Base-by-base conservation (phyloP, 768 basidiomycete species). In the Pleurotus sapidus region DNA sequence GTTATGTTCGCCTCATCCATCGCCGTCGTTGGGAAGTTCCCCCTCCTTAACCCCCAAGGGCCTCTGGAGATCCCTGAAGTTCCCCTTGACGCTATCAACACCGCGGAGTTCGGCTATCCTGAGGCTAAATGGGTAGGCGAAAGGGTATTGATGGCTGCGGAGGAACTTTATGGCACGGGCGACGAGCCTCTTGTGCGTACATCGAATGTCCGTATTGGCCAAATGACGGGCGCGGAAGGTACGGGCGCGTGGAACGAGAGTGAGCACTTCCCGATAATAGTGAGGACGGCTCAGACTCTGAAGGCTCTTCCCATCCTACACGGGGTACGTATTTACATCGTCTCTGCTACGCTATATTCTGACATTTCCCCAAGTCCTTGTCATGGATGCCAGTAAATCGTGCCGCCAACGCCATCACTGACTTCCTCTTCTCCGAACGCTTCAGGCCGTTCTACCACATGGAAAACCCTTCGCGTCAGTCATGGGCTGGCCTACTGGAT, bases 91-190 rank as follows among this genome's bases (percentile, higher is more conserved):
- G 67, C 72, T 4, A 56, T 43, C 1, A 63, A 65, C 30, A 64
- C 66, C 4, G 63, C 65, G 8, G 61, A 67, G 30, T 67, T 70
- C 40, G 71, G 71, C 11, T 72, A 72, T 50, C 66, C 69, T 3
- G 70, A 72, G 61, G 68, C 70, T n/a, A 76, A 76, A 57, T 75
- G 72, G 71, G 72, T 75, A 9, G 72, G 71, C 39, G 74, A 76
- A 55, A 59, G 65, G 20, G 55, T 75, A 6, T 45, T 75, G 15
- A 42, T 64, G 49, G 57, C 58, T 7, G 73, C 72, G 5, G 61
- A 62, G 2, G 67, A 70, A 58, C 48, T 70, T 12, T 70, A 69
- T 53, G 70, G 68, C 1, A 49, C 23, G 17, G 60, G 55, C 2
- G 57, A 62, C 23, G 64, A 61, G 27, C 54, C 59, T 1, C 56